A percentile compares a stretch with the other conserved stretches of the same genome.
phyloP scores from a whole-genome alignment of 1,139 yeast species.

The Saccharomyces pastorianus region DNA sequence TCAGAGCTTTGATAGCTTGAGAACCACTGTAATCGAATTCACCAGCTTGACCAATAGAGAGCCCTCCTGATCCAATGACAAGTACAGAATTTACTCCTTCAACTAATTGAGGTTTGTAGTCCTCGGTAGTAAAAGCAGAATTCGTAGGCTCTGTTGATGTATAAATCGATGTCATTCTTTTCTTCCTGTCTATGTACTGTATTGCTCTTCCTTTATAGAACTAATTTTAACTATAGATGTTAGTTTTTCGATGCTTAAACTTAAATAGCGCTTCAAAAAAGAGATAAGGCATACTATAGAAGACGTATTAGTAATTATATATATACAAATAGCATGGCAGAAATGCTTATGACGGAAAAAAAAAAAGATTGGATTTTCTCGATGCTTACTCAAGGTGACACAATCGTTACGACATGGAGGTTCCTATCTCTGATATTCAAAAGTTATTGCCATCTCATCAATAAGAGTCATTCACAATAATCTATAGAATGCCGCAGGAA shows the following conservation, averaged over 20 bases:
- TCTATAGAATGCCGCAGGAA: not conserved
- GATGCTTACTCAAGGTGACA: not conserved
- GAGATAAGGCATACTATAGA: not conserved
- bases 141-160: constrained; percentile 23
- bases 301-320: not conserved
- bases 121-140: constrained; percentile 23
- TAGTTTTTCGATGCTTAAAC: not conserved
- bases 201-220: not conserved
- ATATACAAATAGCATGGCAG: not conserved
- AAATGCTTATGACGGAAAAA: not conserved
- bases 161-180: constrained; percentile 19
- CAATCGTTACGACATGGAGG: not conserved
- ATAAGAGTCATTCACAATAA: not conserved
- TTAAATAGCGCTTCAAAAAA: not conserved
- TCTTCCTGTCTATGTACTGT: not conserved
- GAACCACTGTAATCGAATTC: constrained; percentile 98
- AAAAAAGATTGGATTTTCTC: not conserved
- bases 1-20: constrained; percentile 92
- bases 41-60: constrained; percentile 98
- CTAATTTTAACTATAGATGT: not conserved
- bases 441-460: not conserved
- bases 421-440: not conserved
- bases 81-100: constrained; percentile 77
- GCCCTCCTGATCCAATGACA: constrained; percentile 95
- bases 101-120: constrained; percentile 44